A percentile compares a stretch with the other conserved stretches of the same genome.
phyloP scores from a whole-genome alignment of 2,329 filamentous ascomycete genomes.

The Xylaria sp. region DNA sequence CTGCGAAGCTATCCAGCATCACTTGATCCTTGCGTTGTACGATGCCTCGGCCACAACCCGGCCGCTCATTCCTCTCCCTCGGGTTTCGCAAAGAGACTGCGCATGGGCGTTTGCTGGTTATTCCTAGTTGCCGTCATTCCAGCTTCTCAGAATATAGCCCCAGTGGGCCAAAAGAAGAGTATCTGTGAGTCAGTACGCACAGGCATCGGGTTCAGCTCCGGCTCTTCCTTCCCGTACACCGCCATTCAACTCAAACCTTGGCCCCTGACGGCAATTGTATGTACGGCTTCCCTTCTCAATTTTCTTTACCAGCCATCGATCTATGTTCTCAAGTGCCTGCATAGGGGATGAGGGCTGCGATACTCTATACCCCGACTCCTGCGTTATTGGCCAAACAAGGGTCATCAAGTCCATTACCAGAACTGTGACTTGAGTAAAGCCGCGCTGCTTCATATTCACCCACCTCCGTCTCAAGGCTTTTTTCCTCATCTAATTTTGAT shows the following conservation, averaged over 20 bases:
- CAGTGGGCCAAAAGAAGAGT: conserved; percentile 23
- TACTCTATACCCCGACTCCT: neutral
- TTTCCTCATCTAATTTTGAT: conserved; percentile 39
- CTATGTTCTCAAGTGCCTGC: neutral
- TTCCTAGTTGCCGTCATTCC: conserved; percentile 12
- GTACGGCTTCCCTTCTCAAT: conserved; percentile 11
- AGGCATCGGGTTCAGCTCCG: conserved; percentile 32
- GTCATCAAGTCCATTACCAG: conserved; percentile 1
- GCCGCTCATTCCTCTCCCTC: conserved; percentile 20
- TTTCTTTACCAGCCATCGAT: neutral
- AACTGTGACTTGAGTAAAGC: neutral
- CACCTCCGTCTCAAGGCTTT: conserved; percentile 31
- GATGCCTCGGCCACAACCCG: conserved; percentile 33
- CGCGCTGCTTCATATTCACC: conserved; percentile 25
- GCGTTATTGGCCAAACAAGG: conserved; percentile 3
- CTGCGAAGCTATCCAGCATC: conserved; percentile 30
- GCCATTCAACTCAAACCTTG: conserved; percentile 28
- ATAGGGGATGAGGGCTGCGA: neutral
- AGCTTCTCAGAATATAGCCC: conserved; percentile 23
- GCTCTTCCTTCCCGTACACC: conserved; percentile 30
- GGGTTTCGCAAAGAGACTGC: conserved; percentile 18
- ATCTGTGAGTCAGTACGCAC: conserved; percentile 20
- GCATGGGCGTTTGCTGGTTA: neutral
- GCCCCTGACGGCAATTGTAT: conserved; percentile 13
- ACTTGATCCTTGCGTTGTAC: conserved; percentile 37